A percentile compares a stretch with the other conserved stretches of the same genome.
Conservation (phyloP, 2,329 filamentous ascomycete genomes). For the Claviceps maximensis region DNA sequence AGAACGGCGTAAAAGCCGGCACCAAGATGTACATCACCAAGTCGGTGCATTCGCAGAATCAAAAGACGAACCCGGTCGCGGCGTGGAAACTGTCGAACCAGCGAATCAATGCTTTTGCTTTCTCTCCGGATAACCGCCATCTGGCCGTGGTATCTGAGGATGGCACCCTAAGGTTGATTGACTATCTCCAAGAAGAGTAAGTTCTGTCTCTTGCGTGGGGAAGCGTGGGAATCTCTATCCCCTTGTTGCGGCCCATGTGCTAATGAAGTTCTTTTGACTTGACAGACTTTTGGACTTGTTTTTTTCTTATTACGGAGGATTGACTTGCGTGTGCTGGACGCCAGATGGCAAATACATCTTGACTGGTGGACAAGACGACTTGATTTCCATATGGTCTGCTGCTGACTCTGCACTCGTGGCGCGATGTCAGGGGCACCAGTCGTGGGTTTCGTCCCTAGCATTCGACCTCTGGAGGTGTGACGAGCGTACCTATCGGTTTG, state of each 20-base stretch:
- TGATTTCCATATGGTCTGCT: constrained; percentile 91
- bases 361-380: constrained; percentile 88
- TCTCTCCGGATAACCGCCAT: constrained; percentile 79
- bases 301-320: constrained; percentile 82
- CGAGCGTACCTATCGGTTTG: constrained; percentile 87
- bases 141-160: constrained; percentile 87
- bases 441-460: constrained; percentile 84
- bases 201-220: constrained; percentile 16
- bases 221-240: not conserved
- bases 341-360: constrained; percentile 93
- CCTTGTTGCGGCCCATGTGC: not conserved
- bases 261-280: constrained; percentile 5
- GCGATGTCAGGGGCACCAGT: constrained; percentile 87
- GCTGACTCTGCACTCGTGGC: constrained; percentile 75
- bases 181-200: constrained; percentile 82
- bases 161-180: constrained; percentile 76
- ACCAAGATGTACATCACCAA: constrained; percentile 63
- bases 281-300: constrained; percentile 71
- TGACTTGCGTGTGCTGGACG: constrained; percentile 93
- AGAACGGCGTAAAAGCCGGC: constrained; percentile 20
- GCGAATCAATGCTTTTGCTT: constrained; percentile 78
- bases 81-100: constrained; percentile 89
- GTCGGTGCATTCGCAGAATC: constrained; percentile 85
- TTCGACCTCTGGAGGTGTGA: constrained; percentile 98
- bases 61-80: constrained; percentile 84